These are phyloP conservation scores for Saccharomycopsis malanga DNA, from an alignment of 805 yeast genomes.

Conservation along the genomic window DNA sequence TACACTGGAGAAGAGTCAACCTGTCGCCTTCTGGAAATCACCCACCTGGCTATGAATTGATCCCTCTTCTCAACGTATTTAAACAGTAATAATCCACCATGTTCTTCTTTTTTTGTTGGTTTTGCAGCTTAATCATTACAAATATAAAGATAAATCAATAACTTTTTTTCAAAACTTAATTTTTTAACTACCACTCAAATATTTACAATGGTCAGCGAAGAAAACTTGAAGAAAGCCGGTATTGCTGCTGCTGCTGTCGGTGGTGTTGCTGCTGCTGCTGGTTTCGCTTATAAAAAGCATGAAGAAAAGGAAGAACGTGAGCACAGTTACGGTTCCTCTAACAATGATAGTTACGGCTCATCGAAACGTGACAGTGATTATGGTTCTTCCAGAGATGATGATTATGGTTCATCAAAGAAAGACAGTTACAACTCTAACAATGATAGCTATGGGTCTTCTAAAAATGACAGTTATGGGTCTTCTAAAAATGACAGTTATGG, in stretches of 20 bases:
- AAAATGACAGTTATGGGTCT: constrained; percentile 25
- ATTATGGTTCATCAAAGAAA: constrained; percentile 20
- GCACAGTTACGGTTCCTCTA: not conserved
- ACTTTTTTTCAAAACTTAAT: too few species aligned
- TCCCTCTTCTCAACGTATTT: too few species aligned
- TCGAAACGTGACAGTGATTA: not conserved
- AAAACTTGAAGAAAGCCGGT: not conserved
- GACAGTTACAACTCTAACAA: constrained; percentile 24
- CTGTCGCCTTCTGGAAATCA: too few species aligned
- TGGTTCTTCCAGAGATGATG: constrained; percentile 3
- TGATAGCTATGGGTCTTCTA: constrained; percentile 6
- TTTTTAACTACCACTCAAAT: not conserved
- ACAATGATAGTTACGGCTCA: not conserved
- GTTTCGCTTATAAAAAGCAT: constrained; percentile 1
- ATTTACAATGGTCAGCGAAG: constrained; percentile 2
- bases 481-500: constrained; percentile 16
- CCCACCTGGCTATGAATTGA: too few species aligned
- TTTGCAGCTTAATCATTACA: too few species aligned
- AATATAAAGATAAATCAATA: too few species aligned
- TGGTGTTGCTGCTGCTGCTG: constrained; percentile 10
- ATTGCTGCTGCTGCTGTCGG: constrained; percentile 9
- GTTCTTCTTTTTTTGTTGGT: too few species aligned
- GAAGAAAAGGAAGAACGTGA: not conserved
- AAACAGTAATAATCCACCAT: too few species aligned
- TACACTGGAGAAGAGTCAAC: not conserved